Evolutionary conservation across 2,329 filamentous ascomycete genomes (phyloP).

Genomic region (Talaromyces funiculosus): DNA sequence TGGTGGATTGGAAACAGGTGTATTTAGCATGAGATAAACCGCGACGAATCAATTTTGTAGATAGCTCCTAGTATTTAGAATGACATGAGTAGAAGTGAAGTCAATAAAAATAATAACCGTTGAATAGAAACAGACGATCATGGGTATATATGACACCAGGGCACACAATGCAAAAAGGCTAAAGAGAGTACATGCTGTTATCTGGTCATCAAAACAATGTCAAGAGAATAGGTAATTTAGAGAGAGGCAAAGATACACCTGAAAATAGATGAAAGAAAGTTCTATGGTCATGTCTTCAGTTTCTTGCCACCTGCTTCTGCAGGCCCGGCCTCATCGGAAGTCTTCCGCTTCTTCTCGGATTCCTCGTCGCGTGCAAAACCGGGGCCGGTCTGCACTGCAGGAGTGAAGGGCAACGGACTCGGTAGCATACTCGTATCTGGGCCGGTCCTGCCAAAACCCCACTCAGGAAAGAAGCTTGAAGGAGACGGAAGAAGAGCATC

Average conservation of each 20-base stretch:
- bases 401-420: constrained; percentile 90
- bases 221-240: neutral
- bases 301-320: constrained; percentile 33
- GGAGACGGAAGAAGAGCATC: constrained; percentile 85
- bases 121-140: constrained; percentile 3
- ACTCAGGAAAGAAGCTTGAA: constrained; percentile 86
- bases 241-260: neutral
- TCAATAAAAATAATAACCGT: neutral
- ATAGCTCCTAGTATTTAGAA: neutral
- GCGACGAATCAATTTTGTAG: neutral
- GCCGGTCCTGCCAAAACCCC: constrained; percentile 63
- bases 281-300: constrained; percentile 29
- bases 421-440: constrained; percentile 78
- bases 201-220: constrained; percentile 3
- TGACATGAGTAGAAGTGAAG: neutral
- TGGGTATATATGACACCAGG: constrained; percentile 6
- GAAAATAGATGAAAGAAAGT: constrained; percentile 3
- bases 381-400: constrained; percentile 43
- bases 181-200: constrained; percentile 3
- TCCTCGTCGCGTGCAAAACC: constrained; percentile 40
- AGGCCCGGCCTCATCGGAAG: constrained; percentile 32
- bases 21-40: too few species aligned
- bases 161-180: constrained; percentile 1
- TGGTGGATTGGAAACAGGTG: too few species aligned
- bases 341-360: constrained; percentile 41